Evolutionary conservation across 73 alveolate species (phyloP).

Genomic region (Symbiodinium pilosum): DNA sequence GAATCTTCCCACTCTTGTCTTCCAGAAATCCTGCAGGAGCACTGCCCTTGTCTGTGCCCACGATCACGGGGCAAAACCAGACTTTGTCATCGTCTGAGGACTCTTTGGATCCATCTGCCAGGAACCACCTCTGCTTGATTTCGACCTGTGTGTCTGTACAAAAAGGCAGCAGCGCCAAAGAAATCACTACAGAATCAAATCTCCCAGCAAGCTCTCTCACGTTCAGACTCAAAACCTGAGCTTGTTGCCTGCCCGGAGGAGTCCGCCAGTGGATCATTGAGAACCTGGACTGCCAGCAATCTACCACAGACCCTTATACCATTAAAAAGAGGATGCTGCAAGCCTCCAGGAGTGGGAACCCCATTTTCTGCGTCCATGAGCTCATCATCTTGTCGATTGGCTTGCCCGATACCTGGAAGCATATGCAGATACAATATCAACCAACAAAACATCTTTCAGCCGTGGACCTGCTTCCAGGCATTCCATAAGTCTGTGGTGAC

Average conservation of each 20-base stretch:
- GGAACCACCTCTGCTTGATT: conserved; percentile 41
- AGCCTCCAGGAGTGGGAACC: conserved; percentile 67
- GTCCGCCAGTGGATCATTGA: background rate
- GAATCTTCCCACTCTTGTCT: conserved; percentile 58
- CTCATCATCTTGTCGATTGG: conserved; percentile 87
- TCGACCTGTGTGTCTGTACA: background rate
- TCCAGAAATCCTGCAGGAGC: conserved; percentile 47
- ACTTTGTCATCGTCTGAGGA: background rate
- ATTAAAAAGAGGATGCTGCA: too few relatives aligned
- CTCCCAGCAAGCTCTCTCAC: too few relatives aligned
- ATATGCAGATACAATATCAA: background rate
- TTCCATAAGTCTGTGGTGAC: conserved; percentile 62
- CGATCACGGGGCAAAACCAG: conserved; percentile 69
- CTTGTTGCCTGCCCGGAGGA: background rate
- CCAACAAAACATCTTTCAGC: background rate
- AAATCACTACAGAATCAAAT: too few relatives aligned
- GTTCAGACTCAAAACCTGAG: background rate
- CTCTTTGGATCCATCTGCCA: conserved; percentile 77
- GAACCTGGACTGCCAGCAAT: too few relatives aligned
- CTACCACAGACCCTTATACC: too few relatives aligned
- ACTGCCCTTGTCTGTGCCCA: conserved; percentile 67
- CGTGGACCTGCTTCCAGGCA: conserved; percentile 1
- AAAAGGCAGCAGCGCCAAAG: too few relatives aligned
- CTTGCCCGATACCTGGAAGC: conserved; percentile 33
- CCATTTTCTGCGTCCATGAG: conserved; percentile 85